Percentiles rank a stretch among this genome's conserved stretches.
Evolutionary conservation across 331 rosid species (phyloP).

Genomic region (Quercus lobata): DNA sequence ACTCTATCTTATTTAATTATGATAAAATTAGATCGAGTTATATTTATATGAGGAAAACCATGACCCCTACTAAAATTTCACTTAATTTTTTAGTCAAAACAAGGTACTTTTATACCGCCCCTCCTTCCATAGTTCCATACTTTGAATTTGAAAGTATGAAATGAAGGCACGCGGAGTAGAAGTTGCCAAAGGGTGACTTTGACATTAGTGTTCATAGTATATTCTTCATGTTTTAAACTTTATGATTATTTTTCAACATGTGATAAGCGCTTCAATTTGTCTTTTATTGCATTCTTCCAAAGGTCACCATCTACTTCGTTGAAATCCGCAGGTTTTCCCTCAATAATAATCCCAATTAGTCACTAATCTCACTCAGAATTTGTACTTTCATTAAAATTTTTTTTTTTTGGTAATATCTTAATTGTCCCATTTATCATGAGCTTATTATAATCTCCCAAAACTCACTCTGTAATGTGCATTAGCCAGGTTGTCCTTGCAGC

Average conservation of each 20-base stretch:
- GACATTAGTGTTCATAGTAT: background rate
- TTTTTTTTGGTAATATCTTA: background rate
- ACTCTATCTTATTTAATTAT: no score
- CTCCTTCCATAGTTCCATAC: no score
- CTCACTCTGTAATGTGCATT: background rate
- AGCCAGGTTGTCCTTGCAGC: background rate
- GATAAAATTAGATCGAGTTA: no score
- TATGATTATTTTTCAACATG: background rate
- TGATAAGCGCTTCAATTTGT: background rate
- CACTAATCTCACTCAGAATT: background rate
- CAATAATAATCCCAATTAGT: background rate
- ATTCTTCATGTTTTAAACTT: background rate
- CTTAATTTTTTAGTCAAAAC: no score
- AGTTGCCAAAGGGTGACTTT: background rate
- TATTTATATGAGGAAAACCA: no score
- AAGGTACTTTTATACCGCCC: no score
- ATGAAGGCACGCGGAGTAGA: background rate
- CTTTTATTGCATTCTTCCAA: background rate
- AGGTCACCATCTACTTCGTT: background rate
- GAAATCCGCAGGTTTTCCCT: background rate
- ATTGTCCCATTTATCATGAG: background rate
- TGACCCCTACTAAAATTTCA: no score
- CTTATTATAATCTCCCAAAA: background rate
- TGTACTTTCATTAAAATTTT: background rate
- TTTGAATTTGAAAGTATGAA: background rate